Evolutionary conservation across 129 eudicot genomes (phyloP).

Genomic region (Dittrichia graveolens): DNA sequence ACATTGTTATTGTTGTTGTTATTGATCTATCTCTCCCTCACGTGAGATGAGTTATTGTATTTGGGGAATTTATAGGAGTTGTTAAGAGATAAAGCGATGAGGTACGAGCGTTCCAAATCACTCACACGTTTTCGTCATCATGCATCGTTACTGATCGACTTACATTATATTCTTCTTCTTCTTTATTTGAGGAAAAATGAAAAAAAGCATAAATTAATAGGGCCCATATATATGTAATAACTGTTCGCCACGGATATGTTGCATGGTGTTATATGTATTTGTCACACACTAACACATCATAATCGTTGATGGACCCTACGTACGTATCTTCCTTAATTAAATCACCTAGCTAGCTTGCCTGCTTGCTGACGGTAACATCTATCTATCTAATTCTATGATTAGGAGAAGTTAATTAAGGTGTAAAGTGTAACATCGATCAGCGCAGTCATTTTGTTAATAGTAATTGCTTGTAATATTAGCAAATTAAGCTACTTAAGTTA

Average conservation of each 20-base stretch:
- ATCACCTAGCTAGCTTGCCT: not conserved
- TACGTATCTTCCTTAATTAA: not conserved
- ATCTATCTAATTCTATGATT: not conserved
- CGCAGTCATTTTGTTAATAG: too few relatives aligned
- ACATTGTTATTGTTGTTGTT: slow-evolving; percentile 45
- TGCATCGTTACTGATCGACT: not conserved
- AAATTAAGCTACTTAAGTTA: too few relatives aligned
- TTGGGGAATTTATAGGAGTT: slow-evolving; percentile 28
- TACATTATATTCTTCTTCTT: slow-evolving; percentile 26
- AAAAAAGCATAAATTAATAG: slow-evolving; percentile 5
- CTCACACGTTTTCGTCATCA: slow-evolving; percentile 30
- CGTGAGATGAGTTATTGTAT: not conserved
- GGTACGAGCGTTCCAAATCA: slow-evolving; percentile 38
- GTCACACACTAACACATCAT: slow-evolving; percentile 29
- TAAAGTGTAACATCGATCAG: too few relatives aligned
- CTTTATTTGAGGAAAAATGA: slow-evolving; percentile 27
- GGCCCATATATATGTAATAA: slow-evolving; percentile 26
- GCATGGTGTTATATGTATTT: slow-evolving; percentile 27
- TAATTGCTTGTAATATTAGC: too few relatives aligned
- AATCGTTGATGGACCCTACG: slow-evolving; percentile 12
- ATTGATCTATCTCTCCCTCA: not conserved
- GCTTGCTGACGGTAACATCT: not conserved
- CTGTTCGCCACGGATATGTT: slow-evolving; percentile 30
- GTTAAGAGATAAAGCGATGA: slow-evolving; percentile 38
- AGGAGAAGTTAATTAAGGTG: too few relatives aligned